Conservation (phyloP, 345 rosid species). For the Arabis hirsuta region DNA sequence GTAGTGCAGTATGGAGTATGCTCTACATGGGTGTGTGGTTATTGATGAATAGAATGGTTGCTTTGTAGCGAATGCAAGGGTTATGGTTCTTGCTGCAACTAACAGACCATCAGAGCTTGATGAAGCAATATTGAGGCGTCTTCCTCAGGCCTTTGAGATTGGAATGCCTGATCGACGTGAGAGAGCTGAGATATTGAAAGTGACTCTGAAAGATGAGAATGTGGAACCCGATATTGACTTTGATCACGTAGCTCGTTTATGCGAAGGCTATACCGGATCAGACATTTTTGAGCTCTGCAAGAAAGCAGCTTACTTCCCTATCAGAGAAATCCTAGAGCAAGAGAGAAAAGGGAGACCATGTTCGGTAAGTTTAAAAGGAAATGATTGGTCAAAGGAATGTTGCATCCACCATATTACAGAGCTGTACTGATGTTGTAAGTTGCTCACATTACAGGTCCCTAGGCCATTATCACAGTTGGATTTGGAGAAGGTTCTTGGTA, state of each 20-base stretch:
- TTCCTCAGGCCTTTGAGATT: conserved; percentile 97
- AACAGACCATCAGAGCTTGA: conserved; percentile 98
- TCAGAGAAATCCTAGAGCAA: conserved; percentile 78
- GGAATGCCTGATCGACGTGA: conserved; percentile 79
- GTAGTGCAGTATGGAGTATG: neutral
- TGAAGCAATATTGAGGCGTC: conserved; percentile 93
- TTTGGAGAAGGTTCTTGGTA: conserved; percentile 67
- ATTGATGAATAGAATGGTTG: conserved; percentile 29
- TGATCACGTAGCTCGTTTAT: conserved; percentile 66
- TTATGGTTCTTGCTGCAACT: conserved; percentile 98
- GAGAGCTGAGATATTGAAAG: conserved; percentile 85
- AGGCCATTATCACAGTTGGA: conserved; percentile 75
- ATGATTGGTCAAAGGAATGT: neutral
- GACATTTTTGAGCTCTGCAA: conserved; percentile 97
- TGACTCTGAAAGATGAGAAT: conserved; percentile 77
- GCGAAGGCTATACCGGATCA: conserved; percentile 90
- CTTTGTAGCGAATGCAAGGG: conserved; percentile 78
- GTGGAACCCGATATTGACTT: conserved; percentile 68
- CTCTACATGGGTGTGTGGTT: neutral
- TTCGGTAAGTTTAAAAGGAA: conserved; percentile 52
- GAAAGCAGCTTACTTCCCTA: conserved; percentile 90
- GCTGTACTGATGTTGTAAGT: conserved; percentile 28
- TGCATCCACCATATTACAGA: neutral
- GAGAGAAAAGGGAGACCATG: conserved; percentile 77
- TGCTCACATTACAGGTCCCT: conserved; percentile 54